These are phyloP conservation scores for Mycena albidolilacea DNA, from an alignment of 768 basidiomycete species.

Conservation along the genomic window DNA sequence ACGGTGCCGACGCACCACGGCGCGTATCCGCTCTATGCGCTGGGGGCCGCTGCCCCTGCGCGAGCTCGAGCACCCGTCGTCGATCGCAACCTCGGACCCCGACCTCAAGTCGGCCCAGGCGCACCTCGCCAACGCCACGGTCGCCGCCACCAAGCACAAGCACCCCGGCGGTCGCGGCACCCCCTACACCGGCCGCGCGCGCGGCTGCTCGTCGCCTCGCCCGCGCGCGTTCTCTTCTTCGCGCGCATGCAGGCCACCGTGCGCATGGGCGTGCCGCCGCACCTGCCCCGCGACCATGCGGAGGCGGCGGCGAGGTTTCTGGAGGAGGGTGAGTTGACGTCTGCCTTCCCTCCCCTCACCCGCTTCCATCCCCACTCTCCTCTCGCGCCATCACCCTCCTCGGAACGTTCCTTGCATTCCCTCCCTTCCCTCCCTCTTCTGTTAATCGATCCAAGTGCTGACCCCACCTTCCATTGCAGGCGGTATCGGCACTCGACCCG, in stretches of 20 bases:
- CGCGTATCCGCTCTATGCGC: conserved; percentile 24
- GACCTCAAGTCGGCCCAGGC: too few species aligned
- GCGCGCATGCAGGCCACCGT: conserved; percentile 54
- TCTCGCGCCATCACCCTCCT: too few species aligned
- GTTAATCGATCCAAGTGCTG: too few species aligned
- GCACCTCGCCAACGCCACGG: too few species aligned
- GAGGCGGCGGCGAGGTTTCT: conserved; percentile 43
- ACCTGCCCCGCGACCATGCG: conserved; percentile 34
- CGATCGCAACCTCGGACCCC: not conserved
- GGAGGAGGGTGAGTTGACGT: not conserved
- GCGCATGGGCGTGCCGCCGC: conserved; percentile 49
- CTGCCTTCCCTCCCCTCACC: too few species aligned
- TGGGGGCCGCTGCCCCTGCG: not conserved
- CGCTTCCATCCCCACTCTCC: too few species aligned
- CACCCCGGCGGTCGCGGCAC: too few species aligned
- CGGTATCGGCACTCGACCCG: conserved; percentile 14
- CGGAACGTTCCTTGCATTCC: not conserved
- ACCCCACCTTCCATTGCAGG: not conserved
- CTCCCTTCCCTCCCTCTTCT: not conserved
- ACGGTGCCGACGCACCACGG: conserved; percentile 37
- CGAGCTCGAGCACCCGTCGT: too few species aligned
- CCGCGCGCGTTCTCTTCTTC: conserved; percentile 62
- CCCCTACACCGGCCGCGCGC: not conserved
- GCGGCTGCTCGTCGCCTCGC: conserved; percentile 48
- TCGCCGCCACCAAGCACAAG: not conserved